Evolutionary conservation across 768 basidiomycete species (phyloP), one percentile per base, ranked within the genome.

Genomic region (Nidularia sp.): DNA sequence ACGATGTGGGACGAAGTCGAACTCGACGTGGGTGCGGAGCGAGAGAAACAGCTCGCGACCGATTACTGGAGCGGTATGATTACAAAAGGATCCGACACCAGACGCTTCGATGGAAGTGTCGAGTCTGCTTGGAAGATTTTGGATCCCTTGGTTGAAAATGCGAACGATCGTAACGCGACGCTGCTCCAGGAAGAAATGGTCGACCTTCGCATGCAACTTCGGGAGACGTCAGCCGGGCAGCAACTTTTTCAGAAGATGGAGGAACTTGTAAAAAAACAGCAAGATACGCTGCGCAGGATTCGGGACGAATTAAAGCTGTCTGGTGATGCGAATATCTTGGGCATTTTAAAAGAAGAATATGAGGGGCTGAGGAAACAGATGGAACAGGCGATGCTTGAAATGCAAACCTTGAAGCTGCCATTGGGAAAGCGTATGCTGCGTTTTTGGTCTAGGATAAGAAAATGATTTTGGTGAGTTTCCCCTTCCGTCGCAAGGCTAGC

Each of bases 1-100:
- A 59, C 57, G 1, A 49, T 53, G 18, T 61, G 62, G 62, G 55
- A 56, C 12, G 50, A 54, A 10, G 41, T 61, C 6, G 29, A 13
- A 2, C 31, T 33, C 5, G 18, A 42, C 4, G 51, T 41, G 22
- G 58, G 54, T 0, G 34, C 36, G n/a, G 34, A 29, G 9, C 51
- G 50, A n/a, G 58, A 59, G 35, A 32, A 48, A 33, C 42, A 53
- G 2, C 46, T 58, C 4, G 34, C 48, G 44, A 50, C 9, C 6
- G 50, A 52, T 3, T 57, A 48, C 47, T 52, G 48, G 55, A 29
- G 52, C 12, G 31, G 29, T 9, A 51, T 58, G 45, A 39, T 54
- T 25, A 35, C 45, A n/a, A 31, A 36, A 8, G 61, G 61, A 6
- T 52, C 55, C 7, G 46, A 52, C 18, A 55, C 53, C 45, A 13